Evolutionary conservation across 805 yeast species (phyloP).

Genomic region (Tetrapisispora namnaoensis): DNA sequence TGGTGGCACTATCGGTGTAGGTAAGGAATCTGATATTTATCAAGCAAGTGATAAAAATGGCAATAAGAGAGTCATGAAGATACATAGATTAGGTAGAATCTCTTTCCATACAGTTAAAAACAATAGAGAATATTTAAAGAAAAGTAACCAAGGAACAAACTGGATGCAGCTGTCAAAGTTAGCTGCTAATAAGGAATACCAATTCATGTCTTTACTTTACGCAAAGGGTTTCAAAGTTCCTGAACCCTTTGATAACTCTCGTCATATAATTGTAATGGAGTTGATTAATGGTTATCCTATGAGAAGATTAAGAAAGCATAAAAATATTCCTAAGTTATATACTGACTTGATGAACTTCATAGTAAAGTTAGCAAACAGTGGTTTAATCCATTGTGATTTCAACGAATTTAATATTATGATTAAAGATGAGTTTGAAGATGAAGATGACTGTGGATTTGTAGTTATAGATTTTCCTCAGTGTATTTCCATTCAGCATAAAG

Average conservation of each 20-base stretch:
- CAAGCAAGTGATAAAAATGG: constrained; percentile 65
- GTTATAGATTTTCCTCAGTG: constrained; percentile 99
- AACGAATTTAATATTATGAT: constrained; percentile 93
- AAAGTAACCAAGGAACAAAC: constrained; percentile 54
- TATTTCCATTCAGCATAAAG: constrained; percentile 82
- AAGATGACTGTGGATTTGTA: constrained; percentile 58
- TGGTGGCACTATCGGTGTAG: constrained; percentile 88
- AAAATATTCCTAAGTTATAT: constrained; percentile 61
- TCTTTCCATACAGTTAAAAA: constrained; percentile 88
- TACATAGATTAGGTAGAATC: constrained; percentile 88
- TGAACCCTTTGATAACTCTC: constrained; percentile 73
- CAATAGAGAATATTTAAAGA: constrained; percentile 79
- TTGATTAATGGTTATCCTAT: constrained; percentile 82
- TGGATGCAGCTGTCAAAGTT: constrained; percentile 90
- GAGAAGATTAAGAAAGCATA: constrained; percentile 69
- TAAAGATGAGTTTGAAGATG: constrained; percentile 42
- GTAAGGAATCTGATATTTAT: constrained; percentile 94
- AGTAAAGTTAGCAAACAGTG: constrained; percentile 74
- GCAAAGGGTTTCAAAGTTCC: constrained; percentile 80
- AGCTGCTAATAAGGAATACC: constrained; percentile 89
- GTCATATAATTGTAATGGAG: constrained; percentile 92
- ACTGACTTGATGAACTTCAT: constrained; percentile 80
- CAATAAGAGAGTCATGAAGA: constrained; percentile 64
- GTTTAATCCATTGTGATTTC: constrained; percentile 94
- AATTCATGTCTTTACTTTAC: constrained; percentile 71